Evolutionary conservation across 225 moss, liverwort and hornwort species (phyloP), one percentile per base, ranked within the genome.

Genomic region (Anthoceros angustus): DNA sequence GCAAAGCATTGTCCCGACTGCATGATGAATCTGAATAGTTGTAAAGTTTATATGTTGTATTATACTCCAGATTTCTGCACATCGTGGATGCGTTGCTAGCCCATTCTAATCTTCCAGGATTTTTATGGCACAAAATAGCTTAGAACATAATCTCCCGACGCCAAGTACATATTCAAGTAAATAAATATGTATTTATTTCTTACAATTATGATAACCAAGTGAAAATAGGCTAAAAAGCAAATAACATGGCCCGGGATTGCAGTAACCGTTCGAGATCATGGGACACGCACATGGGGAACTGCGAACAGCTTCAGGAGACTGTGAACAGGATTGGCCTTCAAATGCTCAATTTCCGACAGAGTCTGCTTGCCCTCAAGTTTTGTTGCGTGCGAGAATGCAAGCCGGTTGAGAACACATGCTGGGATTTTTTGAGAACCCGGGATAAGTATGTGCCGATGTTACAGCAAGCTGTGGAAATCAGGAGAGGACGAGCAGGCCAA

Each of bases 211-310:
- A 55, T 18, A 55, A 55, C 55, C 18, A 7, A 55, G 23, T 55
- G 23, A 11, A 23, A 18, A 18, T 55, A 7, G n/a, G n/a, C 8
- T 15, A 55, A 55, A 20, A 18, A 55, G 18, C 23, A 55, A 23
- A 15, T 23, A 48, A 48, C 14, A 48, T 48, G 46, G 18, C 46
- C 55, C 55, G 55, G 55, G 55, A 55, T 55, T 55, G 55, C 55
- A 55, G 55, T 55, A 9, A 55, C 55, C 55, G 55, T 55, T 55
- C 55, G 55, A 15, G 55, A 55, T 55, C 55, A 55, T 55, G 55
- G 55, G 55, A 55, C 55, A 55, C 55, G 55, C 55, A 55, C 55
- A 20, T 55, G 55, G 16, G 55, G 10, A 55, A 9, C 55, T 18
- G 8, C 18, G n/a, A 55, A 55, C 18, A 55, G n/a, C 55, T 55